Evolutionary conservation across 1,284 basidiomycete genomes (phyloP).

Genomic region (Cryptococcus sp.): DNA sequence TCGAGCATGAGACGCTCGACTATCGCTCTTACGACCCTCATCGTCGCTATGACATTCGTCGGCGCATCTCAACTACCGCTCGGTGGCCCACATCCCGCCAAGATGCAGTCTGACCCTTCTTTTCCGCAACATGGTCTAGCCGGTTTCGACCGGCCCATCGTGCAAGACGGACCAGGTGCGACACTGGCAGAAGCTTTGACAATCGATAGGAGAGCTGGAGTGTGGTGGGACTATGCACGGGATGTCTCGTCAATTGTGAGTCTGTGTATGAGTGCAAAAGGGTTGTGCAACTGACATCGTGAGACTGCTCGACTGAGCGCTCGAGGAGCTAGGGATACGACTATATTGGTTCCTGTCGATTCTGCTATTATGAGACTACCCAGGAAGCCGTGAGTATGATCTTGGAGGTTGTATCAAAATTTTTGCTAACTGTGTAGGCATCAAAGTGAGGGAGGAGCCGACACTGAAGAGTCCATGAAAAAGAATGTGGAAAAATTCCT

Average conservation of each 20-base stretch:
- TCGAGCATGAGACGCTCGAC: neutral
- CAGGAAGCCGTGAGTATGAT: conserved; percentile 36
- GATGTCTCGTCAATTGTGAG: conserved; percentile 35
- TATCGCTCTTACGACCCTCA: neutral
- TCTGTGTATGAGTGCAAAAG: conserved; percentile 1
- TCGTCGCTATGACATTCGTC: neutral
- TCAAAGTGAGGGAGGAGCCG: conserved; percentile 16
- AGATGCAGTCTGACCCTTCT: conserved; percentile 2
- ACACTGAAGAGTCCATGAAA: conserved; percentile 18
- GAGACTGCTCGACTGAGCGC: conserved; percentile 10
- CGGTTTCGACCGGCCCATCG: neutral
- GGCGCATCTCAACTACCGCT: conserved; percentile 1
- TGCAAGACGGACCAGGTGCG: neutral
- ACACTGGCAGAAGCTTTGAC: conserved; percentile 39
- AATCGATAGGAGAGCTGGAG: conserved; percentile 29
- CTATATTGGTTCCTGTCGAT: conserved; percentile 42
- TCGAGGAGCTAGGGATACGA: conserved; percentile 28
- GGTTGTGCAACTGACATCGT: neutral
- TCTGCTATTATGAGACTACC: conserved; percentile 36
- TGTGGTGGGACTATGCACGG: conserved; percentile 44
- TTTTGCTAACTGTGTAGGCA: conserved; percentile 11
- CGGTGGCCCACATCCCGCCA: neutral
- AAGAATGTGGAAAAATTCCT: conserved; percentile 38
- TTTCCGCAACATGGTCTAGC: conserved; percentile 6
- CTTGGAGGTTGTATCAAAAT: neutral